Conservation (phyloP, 371 early-diverging fungal genomes). For the Vittaforma corneae region DNA sequence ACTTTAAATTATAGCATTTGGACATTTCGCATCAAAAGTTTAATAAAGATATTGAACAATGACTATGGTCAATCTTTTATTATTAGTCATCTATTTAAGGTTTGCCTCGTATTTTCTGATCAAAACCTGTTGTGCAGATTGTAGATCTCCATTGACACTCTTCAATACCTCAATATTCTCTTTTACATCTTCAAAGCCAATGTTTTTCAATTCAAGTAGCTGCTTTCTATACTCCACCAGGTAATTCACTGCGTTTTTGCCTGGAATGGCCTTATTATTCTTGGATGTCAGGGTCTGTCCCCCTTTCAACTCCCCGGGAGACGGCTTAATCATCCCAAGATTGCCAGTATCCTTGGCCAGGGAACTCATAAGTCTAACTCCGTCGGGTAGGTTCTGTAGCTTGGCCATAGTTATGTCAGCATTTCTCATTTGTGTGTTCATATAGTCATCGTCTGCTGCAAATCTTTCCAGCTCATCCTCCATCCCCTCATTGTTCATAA, state of each 20-base stretch:
- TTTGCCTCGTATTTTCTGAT: slow-evolving; percentile 6
- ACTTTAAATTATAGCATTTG: too few species aligned
- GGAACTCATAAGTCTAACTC: slow-evolving; percentile 56
- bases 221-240: slow-evolving; percentile 62
- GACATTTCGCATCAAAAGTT: too few species aligned
- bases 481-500: slow-evolving; percentile 52
- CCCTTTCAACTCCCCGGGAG: slow-evolving; percentile 26
- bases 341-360: slow-evolving; percentile 57
- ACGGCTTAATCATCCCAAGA: slow-evolving; percentile 29
- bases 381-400: slow-evolving; percentile 59
- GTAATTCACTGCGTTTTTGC: slow-evolving; percentile 41
- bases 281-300: slow-evolving; percentile 30
- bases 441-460: slow-evolving; percentile 55
- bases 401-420: slow-evolving; percentile 58
- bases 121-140: slow-evolving; percentile 19
- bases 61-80: too few species aligned
- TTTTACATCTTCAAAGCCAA: slow-evolving; percentile 68
- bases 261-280: slow-evolving; percentile 40
- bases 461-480: slow-evolving; percentile 57
- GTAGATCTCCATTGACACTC: slow-evolving; percentile 67
- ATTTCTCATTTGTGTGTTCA: slow-evolving; percentile 57
- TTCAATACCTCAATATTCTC: slow-evolving; percentile 66
- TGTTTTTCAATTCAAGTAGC: slow-evolving; percentile 66
- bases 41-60: too few species aligned
- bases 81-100: too few species aligned